Evolutionary conservation across 768 basidiomycete species (phyloP), one percentile per base, ranked within the genome.

Genomic region (Lactarius pseudohatsudake): DNA sequence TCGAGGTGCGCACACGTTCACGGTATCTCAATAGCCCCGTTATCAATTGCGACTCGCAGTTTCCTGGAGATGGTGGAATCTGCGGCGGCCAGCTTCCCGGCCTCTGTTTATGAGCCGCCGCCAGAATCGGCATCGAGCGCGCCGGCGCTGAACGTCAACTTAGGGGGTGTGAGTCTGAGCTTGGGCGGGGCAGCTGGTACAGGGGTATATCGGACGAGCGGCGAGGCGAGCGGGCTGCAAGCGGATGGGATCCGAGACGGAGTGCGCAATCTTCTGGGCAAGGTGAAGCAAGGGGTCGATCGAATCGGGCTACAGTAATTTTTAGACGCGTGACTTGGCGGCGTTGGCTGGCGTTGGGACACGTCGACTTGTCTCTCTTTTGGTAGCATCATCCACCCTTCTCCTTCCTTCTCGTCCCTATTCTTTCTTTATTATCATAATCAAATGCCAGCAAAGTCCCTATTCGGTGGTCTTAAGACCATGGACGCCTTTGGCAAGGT

Each of bases 401-500:
- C 40, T 26, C 20, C 36, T 32, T n/a, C 26, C 50, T 59, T 26
- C 54, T 26, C 26, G 26, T 26, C 26, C 55, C 41, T 30, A 61
- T 64, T 61, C 64, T 66, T 43, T 10, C 47, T 10, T 69, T 65
- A 50, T 53, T 59, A 60, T 65, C 59, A 64, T 59, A 38, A 58
- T 60, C 43, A 68, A 73, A 91, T 91, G 89, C 66, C 66, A 6
- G 89, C 90, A 71, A 93, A 89, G 78, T 87, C 89, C 70, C 78
- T 92, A 71, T 82, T 93, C 74, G 84, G 82, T 58, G 84, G 82
- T 71, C 83, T 98, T 73, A 94, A 92, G 76, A 93, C 94, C 75
- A 84, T 98, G 62, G 97, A 99, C 82, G 97, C 97, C 78, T 99
- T 99, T 83, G 97, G 97, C 69, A 99, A 98, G 89, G 96, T 96